A percentile compares a stretch with the other conserved stretches of the same genome.
Evolutionary conservation across 495 filamentous ascomycete genomes (phyloP).

Genomic region (Oidiodendron maius): DNA sequence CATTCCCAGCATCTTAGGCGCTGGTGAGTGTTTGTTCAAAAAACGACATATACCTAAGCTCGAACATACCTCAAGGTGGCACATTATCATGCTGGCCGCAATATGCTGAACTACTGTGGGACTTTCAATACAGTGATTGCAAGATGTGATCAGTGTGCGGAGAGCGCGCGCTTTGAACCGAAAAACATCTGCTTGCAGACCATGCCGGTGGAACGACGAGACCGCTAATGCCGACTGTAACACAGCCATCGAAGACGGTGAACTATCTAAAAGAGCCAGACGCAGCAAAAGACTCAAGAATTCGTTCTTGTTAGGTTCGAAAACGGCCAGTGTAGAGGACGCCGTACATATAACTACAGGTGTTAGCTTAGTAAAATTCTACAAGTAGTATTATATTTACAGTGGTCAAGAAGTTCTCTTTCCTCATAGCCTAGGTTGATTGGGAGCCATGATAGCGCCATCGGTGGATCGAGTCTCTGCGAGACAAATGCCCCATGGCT

Average conservation of each 20-base stretch:
- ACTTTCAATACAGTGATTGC: slow-evolving; percentile 11
- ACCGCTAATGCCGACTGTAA: slow-evolving; percentile 15
- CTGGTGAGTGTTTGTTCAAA: slow-evolving; percentile 3
- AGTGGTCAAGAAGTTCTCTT: slow-evolving; percentile 20
- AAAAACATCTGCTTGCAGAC: slow-evolving; percentile 12
- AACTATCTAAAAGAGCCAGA: slow-evolving; percentile 17
- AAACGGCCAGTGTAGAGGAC: slow-evolving; percentile 13
- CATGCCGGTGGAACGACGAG: slow-evolving; percentile 16
- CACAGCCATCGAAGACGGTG: slow-evolving; percentile 16
- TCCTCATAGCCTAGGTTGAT: slow-evolving; percentile 12
- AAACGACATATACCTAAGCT: neutral
- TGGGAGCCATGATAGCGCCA: slow-evolving; percentile 17
- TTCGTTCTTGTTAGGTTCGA: slow-evolving; percentile 13
- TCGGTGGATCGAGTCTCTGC: slow-evolving; percentile 10
- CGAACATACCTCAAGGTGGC: slow-evolving; percentile 18
- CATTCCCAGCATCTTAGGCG: slow-evolving; percentile 9
- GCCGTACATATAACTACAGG: slow-evolving; percentile 11
- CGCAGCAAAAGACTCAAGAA: slow-evolving; percentile 16
- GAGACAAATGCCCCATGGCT: slow-evolving; percentile 11
- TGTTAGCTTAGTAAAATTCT: slow-evolving; percentile 10
- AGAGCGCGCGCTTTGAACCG: slow-evolving; percentile 17
- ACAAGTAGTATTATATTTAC: slow-evolving; percentile 9
- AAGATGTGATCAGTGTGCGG: slow-evolving; percentile 10
- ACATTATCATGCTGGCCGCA: slow-evolving; percentile 16
- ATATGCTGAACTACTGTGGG: slow-evolving; percentile 9